Percentiles rank a stretch among this genome's conserved stretches.
These are phyloP conservation scores for Skeletonema menzelii DNA, from an alignment of 108 stramenopile genomes.

Conservation along the genomic window DNA sequence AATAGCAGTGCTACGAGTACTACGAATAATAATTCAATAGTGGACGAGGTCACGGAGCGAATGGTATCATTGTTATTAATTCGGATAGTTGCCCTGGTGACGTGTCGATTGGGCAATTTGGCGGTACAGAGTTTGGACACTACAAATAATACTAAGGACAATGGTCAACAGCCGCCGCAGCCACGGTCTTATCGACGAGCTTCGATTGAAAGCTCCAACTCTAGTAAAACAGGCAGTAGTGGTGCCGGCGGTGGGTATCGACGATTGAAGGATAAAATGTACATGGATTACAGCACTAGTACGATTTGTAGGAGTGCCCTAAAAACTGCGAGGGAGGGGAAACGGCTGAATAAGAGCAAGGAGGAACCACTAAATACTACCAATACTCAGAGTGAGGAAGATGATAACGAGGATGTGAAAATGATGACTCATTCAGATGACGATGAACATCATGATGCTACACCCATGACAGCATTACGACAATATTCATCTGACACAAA, in stretches of 20 bases:
- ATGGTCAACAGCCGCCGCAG: no score
- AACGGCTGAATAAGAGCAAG: background rate
- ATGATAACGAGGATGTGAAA: background rate
- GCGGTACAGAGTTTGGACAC: background rate
- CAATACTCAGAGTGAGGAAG: no score
- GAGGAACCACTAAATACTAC: no score
- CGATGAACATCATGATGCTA: background rate
- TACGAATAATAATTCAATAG: background rate
- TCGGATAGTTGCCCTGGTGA: slow-evolving; percentile 62
- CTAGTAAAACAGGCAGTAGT: background rate
- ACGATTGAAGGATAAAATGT: slow-evolving; percentile 8
- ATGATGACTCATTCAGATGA: no score
- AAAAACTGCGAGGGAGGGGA: background rate
- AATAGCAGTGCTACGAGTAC: background rate
- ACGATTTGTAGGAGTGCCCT: slow-evolving; percentile 21
- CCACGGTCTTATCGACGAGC: no score
- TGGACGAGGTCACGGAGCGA: slow-evolving; percentile 42
- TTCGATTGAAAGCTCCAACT: no score
- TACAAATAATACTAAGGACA: background rate
- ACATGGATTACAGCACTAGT: slow-evolving; percentile 31
- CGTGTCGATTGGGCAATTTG: slow-evolving; percentile 28
- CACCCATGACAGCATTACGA: slow-evolving; percentile 1
- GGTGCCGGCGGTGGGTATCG: background rate
- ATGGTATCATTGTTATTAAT: slow-evolving; percentile 66
- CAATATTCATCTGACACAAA: no score